phyloP scores from a whole-genome alignment of 1,284 basidiomycete genomes.

The Anthracocystis walkeri region DNA sequence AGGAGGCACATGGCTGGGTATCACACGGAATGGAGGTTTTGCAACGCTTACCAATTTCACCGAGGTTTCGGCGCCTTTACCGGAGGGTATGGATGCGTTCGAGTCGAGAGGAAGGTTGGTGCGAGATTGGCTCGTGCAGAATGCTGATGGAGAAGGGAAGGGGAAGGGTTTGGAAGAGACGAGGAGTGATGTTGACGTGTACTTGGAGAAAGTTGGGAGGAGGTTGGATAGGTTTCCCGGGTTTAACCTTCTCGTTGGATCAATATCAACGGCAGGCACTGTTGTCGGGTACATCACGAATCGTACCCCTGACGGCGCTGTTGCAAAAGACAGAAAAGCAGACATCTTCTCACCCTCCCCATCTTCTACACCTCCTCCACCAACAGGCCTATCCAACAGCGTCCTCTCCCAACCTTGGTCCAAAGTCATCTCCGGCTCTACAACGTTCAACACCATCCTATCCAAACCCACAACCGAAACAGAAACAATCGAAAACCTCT shows the following conservation, averaged over 20 bases:
- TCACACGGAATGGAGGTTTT: conserved; percentile 46
- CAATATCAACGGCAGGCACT: neutral
- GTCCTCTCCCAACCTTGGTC: conserved; percentile 35
- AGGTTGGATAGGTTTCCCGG: conserved; percentile 46
- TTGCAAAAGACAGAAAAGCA: neutral
- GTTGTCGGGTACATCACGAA: conserved; percentile 44
- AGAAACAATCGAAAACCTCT: conserved; percentile 29
- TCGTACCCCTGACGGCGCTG: conserved; percentile 20
- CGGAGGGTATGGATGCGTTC: conserved; percentile 31
- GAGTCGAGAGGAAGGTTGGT: conserved; percentile 49
- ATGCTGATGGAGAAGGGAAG: neutral
- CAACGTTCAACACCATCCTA: conserved; percentile 12
- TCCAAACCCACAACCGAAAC: neutral
- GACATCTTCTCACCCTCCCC: conserved; percentile 14
- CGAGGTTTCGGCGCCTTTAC: conserved; percentile 37
- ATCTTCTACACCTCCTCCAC: neutral
- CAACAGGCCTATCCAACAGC: conserved; percentile 33
- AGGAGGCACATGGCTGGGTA: conserved; percentile 64
- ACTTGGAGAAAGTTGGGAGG: conserved; percentile 9
- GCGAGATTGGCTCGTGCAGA: conserved; percentile 32
- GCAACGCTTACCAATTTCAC: conserved; percentile 62
- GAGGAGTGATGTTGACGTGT: conserved; percentile 7
- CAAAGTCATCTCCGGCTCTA: conserved; percentile 31
- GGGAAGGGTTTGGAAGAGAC: conserved; percentile 1
- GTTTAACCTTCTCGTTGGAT: conserved; percentile 58